phyloP scores from a whole-genome alignment of 371 early-diverging fungal species.

The Mucor irregularis region DNA sequence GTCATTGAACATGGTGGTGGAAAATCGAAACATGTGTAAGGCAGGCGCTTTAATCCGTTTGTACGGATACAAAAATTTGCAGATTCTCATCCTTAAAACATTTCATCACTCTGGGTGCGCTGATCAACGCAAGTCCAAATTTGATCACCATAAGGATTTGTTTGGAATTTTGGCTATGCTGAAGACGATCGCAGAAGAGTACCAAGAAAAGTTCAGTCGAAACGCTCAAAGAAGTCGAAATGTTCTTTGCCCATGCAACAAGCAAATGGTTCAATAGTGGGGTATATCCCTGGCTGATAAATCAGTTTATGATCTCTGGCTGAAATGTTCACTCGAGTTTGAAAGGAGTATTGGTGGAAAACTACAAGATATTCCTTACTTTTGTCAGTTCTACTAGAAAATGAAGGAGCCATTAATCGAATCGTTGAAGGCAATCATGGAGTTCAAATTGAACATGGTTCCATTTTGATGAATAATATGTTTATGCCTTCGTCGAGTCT shows the following conservation, averaged over 20 bases:
- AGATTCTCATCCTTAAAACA: constrained; percentile 19
- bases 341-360: constrained; percentile 6
- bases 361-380: constrained; percentile 4
- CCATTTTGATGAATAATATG: constrained; percentile 5
- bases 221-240: constrained; percentile 1
- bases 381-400: constrained; percentile 14
- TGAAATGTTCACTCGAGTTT: constrained; percentile 9
- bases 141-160: constrained; percentile 24
- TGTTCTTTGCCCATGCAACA: constrained; percentile 15
- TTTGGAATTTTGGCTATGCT: constrained; percentile 16
- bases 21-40: constrained; percentile 10
- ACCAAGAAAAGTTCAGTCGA: neutral
- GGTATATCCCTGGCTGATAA: neutral
- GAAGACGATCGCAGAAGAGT: constrained; percentile 17
- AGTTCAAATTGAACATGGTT: constrained; percentile 16
- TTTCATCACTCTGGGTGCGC: constrained; percentile 19
- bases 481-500: constrained; percentile 1
- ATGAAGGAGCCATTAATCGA: constrained; percentile 7
- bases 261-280: constrained; percentile 4
- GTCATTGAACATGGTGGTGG: constrained; percentile 6
- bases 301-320: constrained; percentile 9
- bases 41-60: constrained; percentile 11
- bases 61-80: constrained; percentile 7
- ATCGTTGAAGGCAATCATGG: neutral
- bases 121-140: constrained; percentile 18